Base-by-base conservation (phyloP, 129 eudicot species). In the Flaveria sonorensis region DNA sequence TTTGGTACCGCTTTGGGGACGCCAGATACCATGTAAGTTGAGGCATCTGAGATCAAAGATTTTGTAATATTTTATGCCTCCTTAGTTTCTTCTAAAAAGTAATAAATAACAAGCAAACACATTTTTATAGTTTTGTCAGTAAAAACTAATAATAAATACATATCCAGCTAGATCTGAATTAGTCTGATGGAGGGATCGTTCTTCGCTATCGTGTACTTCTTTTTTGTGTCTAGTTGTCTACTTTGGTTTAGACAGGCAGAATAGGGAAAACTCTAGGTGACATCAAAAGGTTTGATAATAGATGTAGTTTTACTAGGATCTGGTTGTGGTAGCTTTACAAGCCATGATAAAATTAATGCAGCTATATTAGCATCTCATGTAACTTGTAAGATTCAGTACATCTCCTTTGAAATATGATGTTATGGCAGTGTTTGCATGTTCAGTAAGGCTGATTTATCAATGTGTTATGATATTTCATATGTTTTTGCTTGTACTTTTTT, bases 1-100 rank as follows among this genome's bases (percentile, higher is more conserved):
- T 12, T 20, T 92, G 66, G 92, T 92, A 74, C 97, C 97, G 18
- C 92, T 92, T 32, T 92, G 97, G 97, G 97, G 97, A 11, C 97
- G 97, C 63, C 96, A 92, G 48, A 89, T 92, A 71, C 97, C 97
- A 68, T 92, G 97, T 92, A 83, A 92, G 97, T 87, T 73, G 13
- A 85, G 19, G 70, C 51, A 42, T 68, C 7, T 18, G 45, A 50
- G 32, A 40, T 53, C 69, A 40, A 23, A 12, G 24, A 19, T 20
- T 56, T 19, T 19, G 10, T 56, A 56, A 11, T 56, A 13, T 56
- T 14, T 9, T 45, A 45, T 47, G 48, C 39, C 43, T 45, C 6
- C 15, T 26, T 70, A 23, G 61, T 48, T 70, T 7, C 57, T 70
- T 19, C 51, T 14, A 16, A 46, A 66, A 63, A 12, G 45, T 40